Evolutionary conservation across 352 stramenopile species (phyloP).

Genomic region (Phytophthora rubi): DNA sequence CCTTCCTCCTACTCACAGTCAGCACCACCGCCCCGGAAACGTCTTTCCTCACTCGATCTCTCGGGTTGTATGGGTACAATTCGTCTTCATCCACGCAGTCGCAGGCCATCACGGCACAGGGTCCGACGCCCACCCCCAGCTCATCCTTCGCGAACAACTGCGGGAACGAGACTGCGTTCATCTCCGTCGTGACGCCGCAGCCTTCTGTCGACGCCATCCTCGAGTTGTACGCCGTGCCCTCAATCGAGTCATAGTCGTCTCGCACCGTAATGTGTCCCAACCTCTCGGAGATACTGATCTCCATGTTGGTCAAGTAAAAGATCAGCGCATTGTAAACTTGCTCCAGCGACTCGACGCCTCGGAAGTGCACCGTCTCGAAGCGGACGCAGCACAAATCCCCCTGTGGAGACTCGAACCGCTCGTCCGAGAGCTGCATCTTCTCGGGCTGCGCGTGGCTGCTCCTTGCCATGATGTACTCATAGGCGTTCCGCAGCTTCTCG

Average conservation of each 20-base stretch:
- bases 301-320: slow-evolving; percentile 49
- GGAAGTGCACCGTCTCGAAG: slow-evolving; percentile 47
- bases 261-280: slow-evolving; percentile 46
- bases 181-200: slow-evolving; percentile 36
- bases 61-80: slow-evolving; percentile 43
- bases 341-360: slow-evolving; percentile 35
- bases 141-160: slow-evolving; percentile 36
- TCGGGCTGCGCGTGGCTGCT: slow-evolving; percentile 32
- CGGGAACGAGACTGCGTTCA: slow-evolving; percentile 38
- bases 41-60: slow-evolving; percentile 42
- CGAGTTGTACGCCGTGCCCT: slow-evolving; percentile 34
- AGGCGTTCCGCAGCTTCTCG: slow-evolving; percentile 34
- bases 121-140: slow-evolving; percentile 5
- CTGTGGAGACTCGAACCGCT: slow-evolving; percentile 26
- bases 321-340: slow-evolving; percentile 50
- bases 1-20: slow-evolving; percentile 19
- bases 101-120: slow-evolving; percentile 30
- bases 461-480: slow-evolving; percentile 39
- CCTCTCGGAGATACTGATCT: slow-evolving; percentile 50
- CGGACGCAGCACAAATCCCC: slow-evolving; percentile 38
- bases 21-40: slow-evolving; percentile 33
- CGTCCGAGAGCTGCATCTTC: slow-evolving; percentile 40
- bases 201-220: slow-evolving; percentile 34
- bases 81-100: slow-evolving; percentile 50
- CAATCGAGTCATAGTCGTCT: slow-evolving; percentile 48